Conservation (phyloP, 106 monocot genomes). For the Triglochin maritima region DNA sequence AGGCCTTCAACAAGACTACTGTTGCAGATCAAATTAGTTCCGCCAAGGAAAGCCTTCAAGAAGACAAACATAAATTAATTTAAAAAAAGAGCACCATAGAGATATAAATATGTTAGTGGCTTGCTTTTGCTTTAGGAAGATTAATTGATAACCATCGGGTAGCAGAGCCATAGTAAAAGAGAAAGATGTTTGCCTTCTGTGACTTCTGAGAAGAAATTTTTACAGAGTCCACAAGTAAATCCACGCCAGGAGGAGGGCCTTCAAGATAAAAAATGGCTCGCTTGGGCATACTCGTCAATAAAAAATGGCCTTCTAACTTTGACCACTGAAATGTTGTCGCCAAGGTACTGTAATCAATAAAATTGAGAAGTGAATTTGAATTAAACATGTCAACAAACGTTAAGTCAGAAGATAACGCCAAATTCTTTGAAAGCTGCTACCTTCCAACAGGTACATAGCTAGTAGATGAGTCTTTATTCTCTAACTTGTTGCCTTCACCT, state of each 20-base stretch:
- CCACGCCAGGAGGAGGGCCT: conserved; percentile 14
- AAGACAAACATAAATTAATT: background rate
- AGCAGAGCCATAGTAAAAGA: background rate
- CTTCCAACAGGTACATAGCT: conserved; percentile 14
- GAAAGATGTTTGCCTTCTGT: conserved; percentile 1
- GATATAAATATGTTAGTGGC: too few relatives aligned
- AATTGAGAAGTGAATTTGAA: background rate
- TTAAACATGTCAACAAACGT: background rate
- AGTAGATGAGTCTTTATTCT: background rate
- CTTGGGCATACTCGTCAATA: conserved; percentile 7
- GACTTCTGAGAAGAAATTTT: background rate
- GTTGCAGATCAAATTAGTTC: conserved; percentile 60
- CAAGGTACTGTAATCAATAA: conserved; percentile 5
- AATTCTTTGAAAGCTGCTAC: conserved; percentile 3
- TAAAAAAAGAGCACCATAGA: background rate
- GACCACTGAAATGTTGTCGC: conserved; percentile 8
- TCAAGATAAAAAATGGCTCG: conserved; percentile 14
- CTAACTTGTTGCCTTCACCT: conserved; percentile 15
- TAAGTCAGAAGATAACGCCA: background rate
- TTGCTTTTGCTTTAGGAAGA: too few relatives aligned
- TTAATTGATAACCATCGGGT: too few relatives aligned
- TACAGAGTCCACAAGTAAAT: conserved; percentile 14
- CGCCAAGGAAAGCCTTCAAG: conserved; percentile 36
- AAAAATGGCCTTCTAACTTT: conserved; percentile 11
- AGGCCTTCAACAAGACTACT: conserved; percentile 41